Conservation (phyloP, 371 early-diverging fungal species). For the Lichtheimia hyalospora region DNA sequence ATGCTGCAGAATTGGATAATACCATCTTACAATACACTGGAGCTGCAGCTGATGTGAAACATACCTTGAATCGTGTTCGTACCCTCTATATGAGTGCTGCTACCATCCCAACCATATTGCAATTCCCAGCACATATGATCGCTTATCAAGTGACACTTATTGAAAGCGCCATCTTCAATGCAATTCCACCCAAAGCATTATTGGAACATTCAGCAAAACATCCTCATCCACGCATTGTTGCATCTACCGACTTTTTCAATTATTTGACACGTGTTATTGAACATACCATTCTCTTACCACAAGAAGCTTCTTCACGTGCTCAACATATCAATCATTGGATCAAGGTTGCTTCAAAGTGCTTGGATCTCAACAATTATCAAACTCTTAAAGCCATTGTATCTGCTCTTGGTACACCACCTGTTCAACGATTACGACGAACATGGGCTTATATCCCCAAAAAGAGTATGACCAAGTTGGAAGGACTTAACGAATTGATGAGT, state of each 20-base stretch:
- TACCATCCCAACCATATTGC: conserved; percentile 60
- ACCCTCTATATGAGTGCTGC: conserved; percentile 58
- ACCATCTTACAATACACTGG: conserved; percentile 40
- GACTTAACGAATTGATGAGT: conserved; percentile 62
- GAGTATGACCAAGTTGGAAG: conserved; percentile 57
- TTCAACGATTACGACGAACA: conserved; percentile 71
- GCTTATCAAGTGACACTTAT: conserved; percentile 76
- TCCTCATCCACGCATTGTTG: conserved; percentile 69
- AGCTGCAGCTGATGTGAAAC: conserved; percentile 45
- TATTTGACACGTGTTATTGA: conserved; percentile 77
- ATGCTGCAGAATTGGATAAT: conserved; percentile 38
- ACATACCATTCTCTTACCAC: conserved; percentile 64
- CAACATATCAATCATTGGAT: conserved; percentile 72
- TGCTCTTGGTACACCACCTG: conserved; percentile 74
- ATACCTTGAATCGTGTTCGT: conserved; percentile 53
- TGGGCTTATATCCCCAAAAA: conserved; percentile 76
- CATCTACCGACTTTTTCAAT: conserved; percentile 82
- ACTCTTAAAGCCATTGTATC: conserved; percentile 73
- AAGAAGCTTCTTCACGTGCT: conserved; percentile 62
- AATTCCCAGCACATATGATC: conserved; percentile 66
- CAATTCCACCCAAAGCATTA: conserved; percentile 64
- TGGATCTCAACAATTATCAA: conserved; percentile 71
- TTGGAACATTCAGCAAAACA: conserved; percentile 65
- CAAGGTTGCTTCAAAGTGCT: conserved; percentile 65
- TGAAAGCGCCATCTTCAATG: conserved; percentile 67